phyloP scores from a whole-genome alignment of 257 asterid species.

The Echites panduratus region DNA sequence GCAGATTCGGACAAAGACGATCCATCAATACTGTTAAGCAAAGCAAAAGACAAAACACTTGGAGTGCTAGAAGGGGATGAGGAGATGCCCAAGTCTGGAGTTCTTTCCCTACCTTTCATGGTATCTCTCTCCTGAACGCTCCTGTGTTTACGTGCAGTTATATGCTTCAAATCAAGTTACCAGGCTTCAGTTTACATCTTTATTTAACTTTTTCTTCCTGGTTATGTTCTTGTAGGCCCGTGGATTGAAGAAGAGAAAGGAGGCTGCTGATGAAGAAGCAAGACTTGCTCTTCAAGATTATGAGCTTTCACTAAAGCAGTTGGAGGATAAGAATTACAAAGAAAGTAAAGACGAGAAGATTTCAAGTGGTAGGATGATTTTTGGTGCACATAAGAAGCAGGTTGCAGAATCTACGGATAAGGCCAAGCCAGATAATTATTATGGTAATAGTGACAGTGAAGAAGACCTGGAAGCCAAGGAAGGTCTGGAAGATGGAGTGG shows the following conservation, averaged over 20 bases:
- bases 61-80: constrained; percentile 58
- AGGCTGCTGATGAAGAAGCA: constrained; percentile 77
- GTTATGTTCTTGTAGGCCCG: constrained; percentile 40
- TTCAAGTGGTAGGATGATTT: constrained; percentile 67
- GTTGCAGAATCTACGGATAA: constrained; percentile 34
- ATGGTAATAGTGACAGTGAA: constrained; percentile 74
- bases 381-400: constrained; percentile 59
- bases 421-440: constrained; percentile 44
- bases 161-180: neutral
- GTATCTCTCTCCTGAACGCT: constrained; percentile 32
- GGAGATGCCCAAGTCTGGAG: constrained; percentile 69
- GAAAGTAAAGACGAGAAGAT: constrained; percentile 26
- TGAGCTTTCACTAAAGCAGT: constrained; percentile 57
- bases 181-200: neutral
- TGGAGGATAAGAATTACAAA: constrained; percentile 37
- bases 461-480: constrained; percentile 40
- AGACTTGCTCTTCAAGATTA: constrained; percentile 67
- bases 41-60: constrained; percentile 70
- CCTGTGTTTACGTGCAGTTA: neutral
- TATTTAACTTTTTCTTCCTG: neutral
- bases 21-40: constrained; percentile 41
- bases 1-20: constrained; percentile 49
- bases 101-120: constrained; percentile 91
- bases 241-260: constrained; percentile 62
- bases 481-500: constrained; percentile 29